Percentiles rank a stretch among this genome's conserved stretches.
Evolutionary conservation across 768 basidiomycete genomes (phyloP).

Genomic region (Kwoniella europaea): DNA sequence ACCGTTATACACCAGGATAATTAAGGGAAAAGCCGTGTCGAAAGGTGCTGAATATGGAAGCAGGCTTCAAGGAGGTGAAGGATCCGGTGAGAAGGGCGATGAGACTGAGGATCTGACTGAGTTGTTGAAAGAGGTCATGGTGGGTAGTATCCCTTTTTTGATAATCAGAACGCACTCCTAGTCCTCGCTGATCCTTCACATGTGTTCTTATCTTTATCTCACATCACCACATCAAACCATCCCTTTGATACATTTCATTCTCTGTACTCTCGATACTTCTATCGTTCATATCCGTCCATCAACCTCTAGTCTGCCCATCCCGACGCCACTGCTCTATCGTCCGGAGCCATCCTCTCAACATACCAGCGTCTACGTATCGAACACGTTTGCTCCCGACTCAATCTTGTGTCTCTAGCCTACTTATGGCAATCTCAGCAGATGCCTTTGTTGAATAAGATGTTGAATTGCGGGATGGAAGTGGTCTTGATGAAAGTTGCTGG

Average conservation of each 20-base stretch:
- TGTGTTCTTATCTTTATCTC: not conserved
- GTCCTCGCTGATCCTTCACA: not conserved
- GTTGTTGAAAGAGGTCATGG: slow-evolving; percentile 77
- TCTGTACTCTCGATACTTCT: too few relatives aligned
- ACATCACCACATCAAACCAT: not conserved
- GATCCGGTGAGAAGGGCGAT: slow-evolving; percentile 71
- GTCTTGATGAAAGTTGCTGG: slow-evolving; percentile 95
- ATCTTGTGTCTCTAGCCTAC: slow-evolving; percentile 78
- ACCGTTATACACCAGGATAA: slow-evolving; percentile 81
- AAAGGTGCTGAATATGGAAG: slow-evolving; percentile 85
- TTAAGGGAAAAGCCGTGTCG: slow-evolving; percentile 78
- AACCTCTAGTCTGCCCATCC: slow-evolving; percentile 70
- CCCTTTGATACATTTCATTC: not conserved
- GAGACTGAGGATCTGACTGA: slow-evolving; percentile 92
- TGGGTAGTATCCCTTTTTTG: slow-evolving; percentile 54
- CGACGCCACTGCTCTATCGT: slow-evolving; percentile 82
- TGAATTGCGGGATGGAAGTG: slow-evolving; percentile 73
- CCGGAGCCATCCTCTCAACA: slow-evolving; percentile 95
- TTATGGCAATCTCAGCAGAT: slow-evolving; percentile 92
- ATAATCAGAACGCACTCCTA: too few relatives aligned
- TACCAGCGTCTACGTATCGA: slow-evolving; percentile 97
- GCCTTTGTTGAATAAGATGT: slow-evolving; percentile 86
- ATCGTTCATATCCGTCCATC: too few relatives aligned
- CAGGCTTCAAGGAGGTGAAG: slow-evolving; percentile 60
- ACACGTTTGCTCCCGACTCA: slow-evolving; percentile 87